Evolutionary conservation across 176 grass and related monocot species (phyloP).

Genomic region (Bolboschoenus planiculmis): DNA sequence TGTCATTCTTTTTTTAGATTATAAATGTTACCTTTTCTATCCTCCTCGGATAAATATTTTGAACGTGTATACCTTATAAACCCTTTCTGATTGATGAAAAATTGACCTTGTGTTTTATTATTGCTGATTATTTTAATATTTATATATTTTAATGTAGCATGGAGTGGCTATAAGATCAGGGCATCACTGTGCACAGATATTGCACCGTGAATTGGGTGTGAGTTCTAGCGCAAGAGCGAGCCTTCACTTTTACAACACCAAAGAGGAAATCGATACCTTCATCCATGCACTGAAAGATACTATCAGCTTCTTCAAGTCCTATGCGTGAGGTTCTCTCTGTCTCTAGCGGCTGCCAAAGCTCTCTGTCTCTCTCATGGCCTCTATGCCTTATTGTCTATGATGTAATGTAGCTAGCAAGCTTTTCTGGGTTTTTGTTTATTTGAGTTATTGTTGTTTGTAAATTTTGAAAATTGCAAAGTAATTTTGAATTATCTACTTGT

Average conservation of each 20-base stretch:
- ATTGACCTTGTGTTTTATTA: neutral
- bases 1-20: too few species aligned
- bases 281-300: constrained; percentile 52
- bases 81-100: neutral
- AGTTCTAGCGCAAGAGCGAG: constrained; percentile 79
- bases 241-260: constrained; percentile 91
- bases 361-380: neutral
- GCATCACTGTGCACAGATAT: constrained; percentile 86
- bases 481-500: neutral
- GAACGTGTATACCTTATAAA: neutral
- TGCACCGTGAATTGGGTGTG: constrained; percentile 61
- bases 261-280: constrained; percentile 77
- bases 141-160: constrained; percentile 49
- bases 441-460: neutral
- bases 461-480: neutral
- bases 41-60: neutral
- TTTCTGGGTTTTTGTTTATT: neutral
- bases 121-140: neutral
- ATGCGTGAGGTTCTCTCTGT: constrained; percentile 1
- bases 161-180: constrained; percentile 78
- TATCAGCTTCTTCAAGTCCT: constrained; percentile 56
- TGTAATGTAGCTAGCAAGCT: neutral
- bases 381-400: neutral
- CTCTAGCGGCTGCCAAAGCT: too few species aligned
- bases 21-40: too few species aligned